Percentiles rank a stretch among this genome's conserved stretches.
Evolutionary conservation across 371 early-diverging fungal species (phyloP).

Genomic region (Paramicrosporidium saccamoebae): DNA sequence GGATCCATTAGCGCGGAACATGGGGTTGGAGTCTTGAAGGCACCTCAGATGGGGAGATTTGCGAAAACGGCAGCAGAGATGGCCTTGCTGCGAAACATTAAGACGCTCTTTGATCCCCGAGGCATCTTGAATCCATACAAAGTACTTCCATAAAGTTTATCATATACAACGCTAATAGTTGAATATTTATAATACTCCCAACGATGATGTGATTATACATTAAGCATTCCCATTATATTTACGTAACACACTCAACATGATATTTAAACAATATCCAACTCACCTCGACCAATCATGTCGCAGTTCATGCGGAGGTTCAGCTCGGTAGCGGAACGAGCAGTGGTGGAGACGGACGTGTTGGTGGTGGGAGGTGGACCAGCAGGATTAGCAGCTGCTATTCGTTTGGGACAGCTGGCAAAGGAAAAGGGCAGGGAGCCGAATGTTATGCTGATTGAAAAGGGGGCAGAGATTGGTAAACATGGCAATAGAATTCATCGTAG

Average conservation of each 20-base stretch:
- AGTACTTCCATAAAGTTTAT: constrained; percentile 8
- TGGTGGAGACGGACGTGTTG: constrained; percentile 72
- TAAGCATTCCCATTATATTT: too few relatives aligned
- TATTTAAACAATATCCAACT: too few relatives aligned
- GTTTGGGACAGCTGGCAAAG: constrained; percentile 54
- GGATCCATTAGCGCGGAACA: constrained; percentile 20
- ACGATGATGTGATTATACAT: too few relatives aligned
- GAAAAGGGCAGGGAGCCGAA: constrained; percentile 48
- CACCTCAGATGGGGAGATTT: constrained; percentile 7
- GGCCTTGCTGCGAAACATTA: constrained; percentile 19
- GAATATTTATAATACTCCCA: too few relatives aligned
- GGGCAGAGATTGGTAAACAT: constrained; percentile 40
- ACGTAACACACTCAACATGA: too few relatives aligned
- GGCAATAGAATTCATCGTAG: constrained; percentile 5
- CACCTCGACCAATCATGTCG: neutral
- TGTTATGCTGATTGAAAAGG: constrained; percentile 81
- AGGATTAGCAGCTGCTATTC: constrained; percentile 76
- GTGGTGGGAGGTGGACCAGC: constrained; percentile 90
- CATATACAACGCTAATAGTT: too few relatives aligned
- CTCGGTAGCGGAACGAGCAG: constrained; percentile 15
- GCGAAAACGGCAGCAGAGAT: constrained; percentile 16
- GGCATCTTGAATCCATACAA: constrained; percentile 58
- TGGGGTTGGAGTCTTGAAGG: constrained; percentile 8
- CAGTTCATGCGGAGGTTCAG: too few relatives aligned
- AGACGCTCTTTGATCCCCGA: constrained; percentile 35